Conservation (phyloP, 1,139 yeast genomes). For the Yamadazyma mexicana region DNA sequence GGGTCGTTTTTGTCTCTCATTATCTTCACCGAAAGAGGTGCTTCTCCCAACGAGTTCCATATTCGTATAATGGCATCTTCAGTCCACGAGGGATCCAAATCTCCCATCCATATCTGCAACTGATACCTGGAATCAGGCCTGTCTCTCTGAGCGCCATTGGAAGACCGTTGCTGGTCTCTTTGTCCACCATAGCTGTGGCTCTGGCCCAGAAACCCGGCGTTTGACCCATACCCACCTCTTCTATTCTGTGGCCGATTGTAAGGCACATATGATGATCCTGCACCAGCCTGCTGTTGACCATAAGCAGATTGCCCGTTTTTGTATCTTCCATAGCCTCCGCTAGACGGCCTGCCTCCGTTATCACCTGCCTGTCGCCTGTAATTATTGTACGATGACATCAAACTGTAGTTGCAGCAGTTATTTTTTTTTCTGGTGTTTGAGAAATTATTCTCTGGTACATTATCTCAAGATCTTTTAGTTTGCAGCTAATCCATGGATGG, state of each 20-base stretch:
- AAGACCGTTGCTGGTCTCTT: neutral
- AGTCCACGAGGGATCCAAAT: conserved; percentile 82
- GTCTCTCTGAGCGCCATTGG: neutral
- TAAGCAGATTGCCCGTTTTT: neutral
- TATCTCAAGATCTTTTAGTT: conserved; percentile 15
- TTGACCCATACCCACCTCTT: neutral
- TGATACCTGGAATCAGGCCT: conserved; percentile 1
- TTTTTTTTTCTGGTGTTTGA: neutral
- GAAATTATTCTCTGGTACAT: conserved; percentile 12
- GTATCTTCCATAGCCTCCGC: neutral
- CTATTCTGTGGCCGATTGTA: conserved; percentile 2
- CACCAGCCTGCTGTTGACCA: neutral
- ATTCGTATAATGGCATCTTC: conserved; percentile 65
- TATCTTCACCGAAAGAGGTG: conserved; percentile 37
- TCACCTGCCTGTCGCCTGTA: neutral
- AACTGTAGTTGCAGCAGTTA: neutral
- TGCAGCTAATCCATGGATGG: conserved; percentile 47
- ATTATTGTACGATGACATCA: neutral
- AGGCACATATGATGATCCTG: neutral
- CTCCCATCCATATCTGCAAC: conserved; percentile 86
- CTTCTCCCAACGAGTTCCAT: conserved; percentile 54
- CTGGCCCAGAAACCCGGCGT: neutral
- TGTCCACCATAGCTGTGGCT: neutral
- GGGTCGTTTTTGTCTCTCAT: conserved; percentile 33
- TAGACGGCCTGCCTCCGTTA: neutral